Evolutionary conservation across 768 basidiomycete genomes (phyloP), one percentile per base, ranked within the genome.

Genomic region (Amanita rimosa): DNA sequence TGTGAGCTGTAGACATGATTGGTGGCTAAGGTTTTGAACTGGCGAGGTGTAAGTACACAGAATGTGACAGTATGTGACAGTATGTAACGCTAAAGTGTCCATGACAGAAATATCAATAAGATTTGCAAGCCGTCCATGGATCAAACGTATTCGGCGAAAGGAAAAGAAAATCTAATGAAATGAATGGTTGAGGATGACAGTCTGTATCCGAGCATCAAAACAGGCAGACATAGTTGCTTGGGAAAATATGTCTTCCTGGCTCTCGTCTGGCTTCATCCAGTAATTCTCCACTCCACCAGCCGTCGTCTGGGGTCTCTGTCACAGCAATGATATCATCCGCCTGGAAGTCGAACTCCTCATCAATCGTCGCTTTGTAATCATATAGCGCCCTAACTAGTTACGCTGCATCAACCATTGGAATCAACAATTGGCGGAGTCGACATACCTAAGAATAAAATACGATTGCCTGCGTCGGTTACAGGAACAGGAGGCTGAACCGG

Each of bases 311-410:
- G 14, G 92, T 94, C 7, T 80, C 78, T 0, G 91, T 95, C 17
- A 98, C 94, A 1, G 94, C 94, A 55, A 98, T 96, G 53, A 96
- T 84, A 67, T 98, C 95, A n/a, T 87, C 89, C 10, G 81, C 68
- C 61, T 93, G 89, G 77, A 98, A 97, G 66, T 93, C 86, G 65
- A 98, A 97, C 65, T 97, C 95, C 58, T 94, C 91, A 2, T 85
- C 78, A 53, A 85, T 89, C 6, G 84, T 81, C 4, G 88, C 90
- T 0, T 68, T 68, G 61, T 93, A 94, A 66, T 92, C 85, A 59
- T 90, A 95, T 50, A 93, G 67, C 43, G 91, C 92, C 70, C 87
- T 85, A 53, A 94, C 90, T 91, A 50, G 43, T 62, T 9, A 53
- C 7, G 6, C 14, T 21, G 22, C 10, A 31, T 33, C 17, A 42